Base-by-base conservation (phyloP, 257 asterid genomes). In the Solanum habrochaites region DNA sequence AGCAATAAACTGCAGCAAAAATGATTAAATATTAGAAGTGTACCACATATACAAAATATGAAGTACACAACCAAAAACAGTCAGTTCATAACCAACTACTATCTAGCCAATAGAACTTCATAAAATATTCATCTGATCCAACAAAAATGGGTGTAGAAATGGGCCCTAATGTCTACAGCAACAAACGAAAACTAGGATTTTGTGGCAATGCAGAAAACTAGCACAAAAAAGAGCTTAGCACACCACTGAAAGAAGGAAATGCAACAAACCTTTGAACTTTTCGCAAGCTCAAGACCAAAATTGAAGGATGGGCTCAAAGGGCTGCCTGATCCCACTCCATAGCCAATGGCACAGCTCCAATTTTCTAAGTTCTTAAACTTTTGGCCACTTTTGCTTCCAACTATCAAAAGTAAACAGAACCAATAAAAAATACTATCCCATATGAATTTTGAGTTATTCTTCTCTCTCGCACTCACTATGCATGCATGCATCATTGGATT, bases 341-440 rank as follows among this genome's bases (percentile, higher is more conserved):
- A 95, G 85, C 98, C 98, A 62, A 96, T 87, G 69, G 99, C 97
- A 91, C 98, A 96, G 92, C 98, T 96, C 98, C 98, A 96, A 89
- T 95, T 95, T 25, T 91, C 96, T 85, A 95, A 91, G 94, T 95
- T 92, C 85, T 93, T 94, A 90, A 92, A 95, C 86, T 86, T 92
- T 39, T 92, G 89, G 49, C 70, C 90, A 80, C 88, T 95, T 91
- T 92, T 93, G 93, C 91, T 91, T 88, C 94, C 98, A 90, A 91
- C 98, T 95, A 85, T 85, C 87, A 81, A 81, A 10, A 81, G 45
- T 78, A 81, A 81, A 49, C 31, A 81, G 85, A 81, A 49, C 85
- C 43, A 81, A 49, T 81, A 81, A 81, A 81, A 49, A 11, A 81
- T 18, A 81, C n/a, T 11, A 21, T 27, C 43, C 69, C 69, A 81